Evolutionary conservation across 2,329 filamentous ascomycete genomes (phyloP), one percentile per base, ranked within the genome.

Genomic region (Fusarium veterinarium): DNA sequence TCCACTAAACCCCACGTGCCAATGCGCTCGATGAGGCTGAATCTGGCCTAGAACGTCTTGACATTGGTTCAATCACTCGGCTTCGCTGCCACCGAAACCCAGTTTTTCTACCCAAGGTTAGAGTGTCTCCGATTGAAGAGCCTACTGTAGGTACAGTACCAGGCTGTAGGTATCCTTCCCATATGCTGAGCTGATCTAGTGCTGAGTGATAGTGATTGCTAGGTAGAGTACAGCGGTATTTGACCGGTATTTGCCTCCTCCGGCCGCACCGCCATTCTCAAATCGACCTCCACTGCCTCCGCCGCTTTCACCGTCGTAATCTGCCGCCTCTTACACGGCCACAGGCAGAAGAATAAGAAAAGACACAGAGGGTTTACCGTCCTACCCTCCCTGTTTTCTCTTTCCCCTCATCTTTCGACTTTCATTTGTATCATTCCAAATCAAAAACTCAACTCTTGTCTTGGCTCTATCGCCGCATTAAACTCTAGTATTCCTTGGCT

Each of bases 241-340:
- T 44, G 60, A 40, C 67, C 56, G 53, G 33, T 35, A n/a, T 51
- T 60, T 49, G 60, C 46, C 67, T 60, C 37, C 23, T 58, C 65
- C 60, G 70, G 56, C 60, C 60, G 70, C 70, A 73, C 70, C 70
- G 70, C 70, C 70, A 73, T 73, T 73, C 58, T 63, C 45, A 67
- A 61, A n/a, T 40, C 33, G 19, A 53, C 49, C 56, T 61, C 67
- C 73, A 75, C 74, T 71, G 73, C 76, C 66, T 76, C 69, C 76
- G 75, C 76, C 76, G 76, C 76, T 69, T 67, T 71, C 73, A 69
- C 73, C 67, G 75, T 77, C 76, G 75, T 77, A 76, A 77, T 75
- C 75, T 73, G 69, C 75, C 75, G 73, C 75, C 72, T 76, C 73
- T 66, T 72, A 65, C 64, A 74, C 67, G 69, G 60, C 61, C 70